Base-by-base conservation (phyloP, 2,329 filamentous ascomycete genomes). In the Teratosphaeria epicoccoides region DNA sequence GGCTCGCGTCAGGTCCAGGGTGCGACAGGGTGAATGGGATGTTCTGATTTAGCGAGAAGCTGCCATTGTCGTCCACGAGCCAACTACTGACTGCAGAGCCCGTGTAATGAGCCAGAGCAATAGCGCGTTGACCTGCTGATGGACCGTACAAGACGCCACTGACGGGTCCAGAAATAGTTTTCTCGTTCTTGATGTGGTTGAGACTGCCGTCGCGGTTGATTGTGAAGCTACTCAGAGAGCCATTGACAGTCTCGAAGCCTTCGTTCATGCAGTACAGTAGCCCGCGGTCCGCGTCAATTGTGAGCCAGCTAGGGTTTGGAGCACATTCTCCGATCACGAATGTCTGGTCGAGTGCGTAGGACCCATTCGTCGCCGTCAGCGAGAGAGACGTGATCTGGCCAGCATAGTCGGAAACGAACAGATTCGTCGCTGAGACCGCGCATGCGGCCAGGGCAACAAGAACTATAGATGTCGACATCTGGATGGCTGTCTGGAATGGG, bases 221-320 rank as follows among this genome's bases (percentile, higher is more conserved):
- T 9, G 60, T 59, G 52, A 69, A 71, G n/a, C 65, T 63, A 46
- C 56, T 63, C 52, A 84, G 65, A 1, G 73, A 71, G 48, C 77
- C 79, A 55, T 78, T 73, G n/a, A 68, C 62, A 4, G 61, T 63
- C 22, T 64, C 63, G 44, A 76, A 67, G 22, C 74, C 78, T 70
- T 85, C 82, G 57, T 85, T 76, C 44, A 79, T 59, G 66, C 81
- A 85, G 68, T 79, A 82, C 10, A 85, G 68, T 11, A 73, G 64
- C 22, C 70, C 69, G 54, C 74, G 71, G 45, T 68, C 61, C 52
- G 71, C 65, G 61, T 81, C 76, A 20, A 81, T 71, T 20, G 78
- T 77, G 52, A 85, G 68, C 81, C 82, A 85, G 10, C 79, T 77
- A 4, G 82, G 77, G 54, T 74, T 76, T 1, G 70, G 66, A 9